phyloP scores from a whole-genome alignment of 129 eudicot species.

The Helianthus tuberosus region DNA sequence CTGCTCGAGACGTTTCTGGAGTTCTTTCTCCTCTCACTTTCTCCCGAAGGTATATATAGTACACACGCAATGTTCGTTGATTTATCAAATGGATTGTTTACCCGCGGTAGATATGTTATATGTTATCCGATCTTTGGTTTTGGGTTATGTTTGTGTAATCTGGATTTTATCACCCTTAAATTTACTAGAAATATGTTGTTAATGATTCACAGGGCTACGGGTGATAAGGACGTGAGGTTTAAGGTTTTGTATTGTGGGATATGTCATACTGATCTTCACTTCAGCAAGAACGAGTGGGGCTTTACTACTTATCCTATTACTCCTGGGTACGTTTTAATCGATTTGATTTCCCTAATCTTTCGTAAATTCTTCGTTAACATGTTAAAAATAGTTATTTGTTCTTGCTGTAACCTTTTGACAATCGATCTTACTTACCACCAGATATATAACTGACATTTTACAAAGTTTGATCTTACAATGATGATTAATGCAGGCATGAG shows the following conservation, averaged over 20 bases:
- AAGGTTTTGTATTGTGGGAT: constrained; percentile 66
- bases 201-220: constrained; percentile 45
- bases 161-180: too few species aligned
- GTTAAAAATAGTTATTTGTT: too few species aligned
- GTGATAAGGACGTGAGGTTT: constrained; percentile 62
- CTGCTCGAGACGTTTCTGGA: too few species aligned
- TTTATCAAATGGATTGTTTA: too few species aligned
- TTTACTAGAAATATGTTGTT: too few species aligned
- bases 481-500: constrained; percentile 51
- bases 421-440: too few species aligned
- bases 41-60: too few species aligned
- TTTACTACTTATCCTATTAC: constrained; percentile 47
- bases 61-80: too few species aligned
- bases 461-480: background rate
- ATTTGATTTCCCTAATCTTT: too few species aligned
- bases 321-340: constrained; percentile 47
- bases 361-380: too few species aligned
- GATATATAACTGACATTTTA: background rate
- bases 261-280: constrained; percentile 64
- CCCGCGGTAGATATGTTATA: background rate
- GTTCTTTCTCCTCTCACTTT: too few species aligned
- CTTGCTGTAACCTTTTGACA: too few species aligned
- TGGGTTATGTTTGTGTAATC: background rate
- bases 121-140: background rate
- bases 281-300: constrained; percentile 60